Evolutionary conservation across 345 rosid species (phyloP), one percentile per base, ranked within the genome.

Genomic region (Moringa oleifera): DNA sequence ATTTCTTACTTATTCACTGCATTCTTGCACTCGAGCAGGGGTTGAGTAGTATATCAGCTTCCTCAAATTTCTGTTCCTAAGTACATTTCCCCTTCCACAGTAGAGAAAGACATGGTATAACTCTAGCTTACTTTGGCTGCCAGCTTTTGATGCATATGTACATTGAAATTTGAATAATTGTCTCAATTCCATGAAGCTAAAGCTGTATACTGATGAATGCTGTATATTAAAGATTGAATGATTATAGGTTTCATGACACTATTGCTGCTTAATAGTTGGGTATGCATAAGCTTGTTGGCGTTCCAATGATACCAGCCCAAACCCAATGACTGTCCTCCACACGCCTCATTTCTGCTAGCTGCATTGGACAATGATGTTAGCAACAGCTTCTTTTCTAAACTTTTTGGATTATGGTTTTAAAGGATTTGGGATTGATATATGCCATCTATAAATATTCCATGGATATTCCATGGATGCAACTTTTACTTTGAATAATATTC

Each of bases 301-400:
- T 84, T 67, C 71, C 80, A 24, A 87, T 87, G 49, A 66, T 73
- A 10, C 88, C 83, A 0, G 70, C 61, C 86, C 93, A 82, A 10
- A 63, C 75, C 93, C 93, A 84, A 0, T 59, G n/a, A 2, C 50
- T 68, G n/a, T 75, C 83, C 57, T 77, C 73, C 20, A 66, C 57
- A 54, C 51, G 58, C 57, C 9, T 66, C 84, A 84, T 73, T 72
- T 86, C 86, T 20, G 86, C 87, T 70, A 86, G 64, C 89, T 80
- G 83, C 74, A 68, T 25, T 33, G 23, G 45, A 23, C 23, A 46
- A 31, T 37, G 17, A 51, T 33, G 56, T 73, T 11, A 41, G 47
- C 47, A 15, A 41, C 11, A 80, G 71, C 49, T 6, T 13, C 54
- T 23, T 54, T 58, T 25, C 16, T 51, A 11, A 5, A 16, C 13